phyloP scores from a whole-genome alignment of 78 protist species.

The Dictyostelium intermedium region DNA sequence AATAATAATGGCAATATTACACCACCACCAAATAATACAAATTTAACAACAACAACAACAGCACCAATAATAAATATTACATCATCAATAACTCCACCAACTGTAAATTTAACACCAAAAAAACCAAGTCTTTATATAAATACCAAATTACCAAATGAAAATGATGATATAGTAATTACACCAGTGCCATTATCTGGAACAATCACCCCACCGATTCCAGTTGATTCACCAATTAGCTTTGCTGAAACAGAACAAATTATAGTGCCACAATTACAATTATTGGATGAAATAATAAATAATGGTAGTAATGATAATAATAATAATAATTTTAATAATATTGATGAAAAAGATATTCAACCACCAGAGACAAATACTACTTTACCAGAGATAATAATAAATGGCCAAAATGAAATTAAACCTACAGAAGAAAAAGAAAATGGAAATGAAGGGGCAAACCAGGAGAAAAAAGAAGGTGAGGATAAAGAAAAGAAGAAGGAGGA shows the following conservation, averaged over 20 bases:
- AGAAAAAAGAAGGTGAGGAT: background rate
- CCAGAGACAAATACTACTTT: background rate
- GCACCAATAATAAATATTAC: background rate
- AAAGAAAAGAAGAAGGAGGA: background rate
- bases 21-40: background rate
- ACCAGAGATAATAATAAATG: background rate
- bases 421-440: background rate
- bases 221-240: conserved; percentile 9
- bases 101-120: conserved; percentile 10
- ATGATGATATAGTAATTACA: background rate
- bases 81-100: background rate
- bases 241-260: background rate
- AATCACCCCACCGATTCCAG: background rate
- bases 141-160: background rate
- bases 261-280: background rate
- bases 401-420: background rate
- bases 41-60: background rate
- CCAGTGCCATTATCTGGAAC: background rate
- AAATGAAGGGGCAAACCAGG: background rate
- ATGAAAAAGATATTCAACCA: background rate
- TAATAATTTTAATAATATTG: too few species aligned
- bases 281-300: background rate
- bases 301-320: background rate
- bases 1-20: background rate
- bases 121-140: conserved; percentile 52